Evolutionary conservation across 1,139 yeast genomes (phyloP).

Genomic region (Sugiyamaella japonica): DNA sequence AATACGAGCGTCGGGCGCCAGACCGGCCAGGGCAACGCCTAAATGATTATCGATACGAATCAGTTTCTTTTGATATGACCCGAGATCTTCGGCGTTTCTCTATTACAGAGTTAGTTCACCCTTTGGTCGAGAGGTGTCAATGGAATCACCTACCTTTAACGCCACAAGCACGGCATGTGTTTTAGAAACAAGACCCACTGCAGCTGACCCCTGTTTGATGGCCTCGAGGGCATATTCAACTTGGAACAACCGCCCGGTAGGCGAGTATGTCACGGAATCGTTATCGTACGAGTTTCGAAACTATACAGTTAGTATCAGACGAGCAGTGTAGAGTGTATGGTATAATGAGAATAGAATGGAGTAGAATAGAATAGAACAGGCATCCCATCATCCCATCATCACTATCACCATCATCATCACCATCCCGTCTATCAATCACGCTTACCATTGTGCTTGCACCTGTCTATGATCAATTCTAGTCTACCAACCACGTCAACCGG

Average conservation of each 20-base stretch:
- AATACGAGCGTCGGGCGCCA: constrained; percentile 97
- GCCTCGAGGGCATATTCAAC: constrained; percentile 96
- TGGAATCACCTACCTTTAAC: constrained; percentile 50
- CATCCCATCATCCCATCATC: too few relatives aligned
- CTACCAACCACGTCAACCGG: too few relatives aligned
- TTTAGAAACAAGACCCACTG: constrained; percentile 87
- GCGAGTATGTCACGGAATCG: constrained; percentile 96
- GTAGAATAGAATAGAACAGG: too few relatives aligned
- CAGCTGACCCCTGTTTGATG: constrained; percentile 96
- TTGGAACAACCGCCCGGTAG: constrained; percentile 95
- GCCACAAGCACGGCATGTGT: constrained; percentile 91
- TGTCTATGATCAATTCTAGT: too few relatives aligned
- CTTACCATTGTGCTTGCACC: too few relatives aligned
- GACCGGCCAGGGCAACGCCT: constrained; percentile 95
- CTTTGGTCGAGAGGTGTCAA: too few relatives aligned
- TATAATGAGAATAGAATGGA: too few relatives aligned
- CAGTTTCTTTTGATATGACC: constrained; percentile 92
- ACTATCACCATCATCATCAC: too few relatives aligned
- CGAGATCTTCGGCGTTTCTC: constrained; percentile 95
- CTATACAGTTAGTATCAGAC: constrained; percentile 41
- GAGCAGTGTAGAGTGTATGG: too few relatives aligned
- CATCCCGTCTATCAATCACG: too few relatives aligned
- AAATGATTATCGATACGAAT: constrained; percentile 89
- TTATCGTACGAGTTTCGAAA: constrained; percentile 98
- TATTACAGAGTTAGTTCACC: constrained; percentile 17